Conservation (phyloP, 805 yeast species). For the Zygoascus flipseniorum region DNA sequence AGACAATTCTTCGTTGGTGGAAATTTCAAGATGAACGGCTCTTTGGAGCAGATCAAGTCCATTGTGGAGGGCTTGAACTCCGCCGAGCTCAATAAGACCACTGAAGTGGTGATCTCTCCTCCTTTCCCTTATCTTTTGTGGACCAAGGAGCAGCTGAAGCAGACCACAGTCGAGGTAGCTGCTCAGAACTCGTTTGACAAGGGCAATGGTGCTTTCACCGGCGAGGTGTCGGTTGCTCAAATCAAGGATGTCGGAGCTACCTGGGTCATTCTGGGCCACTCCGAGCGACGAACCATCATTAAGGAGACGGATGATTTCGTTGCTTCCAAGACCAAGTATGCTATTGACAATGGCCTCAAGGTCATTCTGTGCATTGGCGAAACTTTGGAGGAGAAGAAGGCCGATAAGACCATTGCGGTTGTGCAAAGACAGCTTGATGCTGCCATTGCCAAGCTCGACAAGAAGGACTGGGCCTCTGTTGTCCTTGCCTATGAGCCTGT, state of each 20-base stretch:
- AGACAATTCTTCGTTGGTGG: conserved; percentile 97
- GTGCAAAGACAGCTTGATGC: conserved; percentile 87
- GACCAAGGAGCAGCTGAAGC: conserved; percentile 62
- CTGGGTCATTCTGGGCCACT: conserved; percentile 97
- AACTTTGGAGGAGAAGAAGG: conserved; percentile 89
- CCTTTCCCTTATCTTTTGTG: conserved; percentile 87
- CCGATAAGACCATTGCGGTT: conserved; percentile 77
- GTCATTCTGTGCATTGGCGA: conserved; percentile 98
- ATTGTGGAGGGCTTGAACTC: conserved; percentile 79
- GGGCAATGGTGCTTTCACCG: conserved; percentile 95
- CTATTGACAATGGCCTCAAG: conserved; percentile 78
- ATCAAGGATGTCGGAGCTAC: conserved; percentile 84
- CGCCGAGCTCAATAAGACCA: conserved; percentile 64
- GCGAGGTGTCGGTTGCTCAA: conserved; percentile 86
- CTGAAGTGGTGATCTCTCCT: conserved; percentile 92
- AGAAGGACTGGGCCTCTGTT: conserved; percentile 76
- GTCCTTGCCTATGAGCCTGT: conserved; percentile 99
- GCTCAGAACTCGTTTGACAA: conserved; percentile 88
- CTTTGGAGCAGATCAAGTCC: conserved; percentile 71
- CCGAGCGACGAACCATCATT: conserved; percentile 94
- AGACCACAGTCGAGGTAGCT: conserved; percentile 63
- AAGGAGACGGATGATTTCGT: conserved; percentile 83
- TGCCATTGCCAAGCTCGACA: conserved; percentile 60
- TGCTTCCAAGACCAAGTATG: conserved; percentile 91
- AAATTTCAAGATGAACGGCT: conserved; percentile 98